Conservation (phyloP, 495 filamentous ascomycete species). For the Lasiosphaeria hispida region DNA sequence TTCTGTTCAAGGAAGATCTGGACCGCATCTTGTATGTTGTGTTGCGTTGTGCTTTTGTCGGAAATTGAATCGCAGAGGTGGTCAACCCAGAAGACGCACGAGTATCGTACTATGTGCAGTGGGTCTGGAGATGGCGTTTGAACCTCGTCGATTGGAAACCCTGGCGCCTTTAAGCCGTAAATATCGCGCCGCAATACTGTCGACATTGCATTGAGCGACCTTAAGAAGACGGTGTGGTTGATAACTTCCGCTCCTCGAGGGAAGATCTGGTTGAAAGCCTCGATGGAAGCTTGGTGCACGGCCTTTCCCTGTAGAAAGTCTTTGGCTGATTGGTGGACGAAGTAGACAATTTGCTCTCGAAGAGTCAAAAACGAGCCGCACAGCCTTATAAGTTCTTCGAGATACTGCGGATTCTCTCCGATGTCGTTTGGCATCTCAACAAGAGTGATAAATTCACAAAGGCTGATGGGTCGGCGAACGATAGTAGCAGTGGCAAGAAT, state of each 20-base stretch:
- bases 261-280: constrained; percentile 9
- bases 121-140: constrained; percentile 29
- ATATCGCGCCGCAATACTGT: constrained; percentile 15
- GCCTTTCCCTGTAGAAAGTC: constrained; percentile 29
- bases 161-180: constrained; percentile 15
- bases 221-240: constrained; percentile 23
- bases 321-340: constrained; percentile 42
- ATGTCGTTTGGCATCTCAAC: constrained; percentile 9
- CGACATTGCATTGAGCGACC: constrained; percentile 27
- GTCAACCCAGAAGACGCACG: constrained; percentile 40
- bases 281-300: background rate
- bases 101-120: constrained; percentile 31
- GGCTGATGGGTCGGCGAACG: constrained; percentile 23
- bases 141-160: constrained; percentile 17
- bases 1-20: background rate
- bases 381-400: constrained; percentile 14
- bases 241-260: constrained; percentile 1
- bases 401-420: background rate
- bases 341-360: constrained; percentile 26
- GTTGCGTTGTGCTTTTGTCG: background rate
- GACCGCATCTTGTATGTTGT: constrained; percentile 10
- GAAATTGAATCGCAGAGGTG: constrained; percentile 28
- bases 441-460: constrained; percentile 21
- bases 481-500: constrained; percentile 16
- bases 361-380: constrained; percentile 34